A percentile compares a stretch with the other conserved stretches of the same genome.
Conservation (phyloP, 805 yeast species). For the Starmerella davenportii region DNA sequence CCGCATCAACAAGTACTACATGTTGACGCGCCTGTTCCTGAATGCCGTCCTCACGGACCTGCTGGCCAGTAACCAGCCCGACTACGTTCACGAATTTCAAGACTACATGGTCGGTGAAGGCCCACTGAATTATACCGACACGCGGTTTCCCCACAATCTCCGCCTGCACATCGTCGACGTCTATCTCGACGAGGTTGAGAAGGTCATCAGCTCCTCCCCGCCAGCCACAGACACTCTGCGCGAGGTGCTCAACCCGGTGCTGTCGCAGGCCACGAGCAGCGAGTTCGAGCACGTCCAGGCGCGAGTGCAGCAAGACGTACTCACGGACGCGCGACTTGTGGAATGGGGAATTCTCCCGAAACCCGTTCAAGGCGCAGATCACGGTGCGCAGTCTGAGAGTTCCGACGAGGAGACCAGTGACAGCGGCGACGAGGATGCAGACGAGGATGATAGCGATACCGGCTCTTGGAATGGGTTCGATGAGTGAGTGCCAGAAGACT, state of each 20-base stretch:
- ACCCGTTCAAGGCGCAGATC: too few species aligned
- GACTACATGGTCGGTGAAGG: constrained; percentile 20
- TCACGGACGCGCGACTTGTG: constrained; percentile 42
- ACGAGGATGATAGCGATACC: constrained; percentile 19
- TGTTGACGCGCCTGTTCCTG: constrained; percentile 61
- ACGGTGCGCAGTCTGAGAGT: constrained; percentile 1
- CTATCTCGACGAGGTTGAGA: constrained; percentile 66
- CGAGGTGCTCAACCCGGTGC: constrained; percentile 43
- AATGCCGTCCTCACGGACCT: constrained; percentile 47
- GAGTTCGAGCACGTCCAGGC: constrained; percentile 45
- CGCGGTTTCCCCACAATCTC: constrained; percentile 49
- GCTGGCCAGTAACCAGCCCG: constrained; percentile 19
- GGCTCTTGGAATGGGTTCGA: constrained; percentile 24
- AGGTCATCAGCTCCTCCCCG: constrained; percentile 20
- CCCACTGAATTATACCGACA: constrained; percentile 33
- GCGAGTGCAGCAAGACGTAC: constrained; percentile 47
- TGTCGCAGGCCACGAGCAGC: constrained; percentile 30
- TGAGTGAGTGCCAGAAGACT: constrained; percentile 6
- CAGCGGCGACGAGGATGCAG: constrained; percentile 3
- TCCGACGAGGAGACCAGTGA: constrained; percentile 12
- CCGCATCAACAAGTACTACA: constrained; percentile 73
- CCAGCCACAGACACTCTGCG: constrained; percentile 32
- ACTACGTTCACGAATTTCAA: background rate
- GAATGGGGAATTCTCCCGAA: constrained; percentile 35
- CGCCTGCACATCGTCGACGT: constrained; percentile 77